Evolutionary conservation across 2,329 filamentous ascomycete genomes (phyloP).

Genomic region (Stemphylium lycopersici): DNA sequence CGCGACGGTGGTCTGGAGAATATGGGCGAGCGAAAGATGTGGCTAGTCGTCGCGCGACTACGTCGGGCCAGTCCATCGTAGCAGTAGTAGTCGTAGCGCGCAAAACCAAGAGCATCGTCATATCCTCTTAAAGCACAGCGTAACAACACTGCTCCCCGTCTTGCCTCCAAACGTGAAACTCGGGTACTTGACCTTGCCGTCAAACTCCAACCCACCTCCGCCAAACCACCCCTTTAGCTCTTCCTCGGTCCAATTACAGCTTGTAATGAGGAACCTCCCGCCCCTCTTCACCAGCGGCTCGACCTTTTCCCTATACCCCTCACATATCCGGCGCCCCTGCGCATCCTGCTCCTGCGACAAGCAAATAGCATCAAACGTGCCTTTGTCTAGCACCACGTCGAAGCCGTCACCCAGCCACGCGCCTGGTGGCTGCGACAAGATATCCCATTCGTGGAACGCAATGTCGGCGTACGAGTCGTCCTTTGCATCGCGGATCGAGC

Average conservation of each 20-base stretch:
- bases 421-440: conserved; percentile 51
- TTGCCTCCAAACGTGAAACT: conserved; percentile 88
- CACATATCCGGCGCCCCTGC: conserved; percentile 67
- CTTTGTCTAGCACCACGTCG: conserved; percentile 95
- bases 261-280: conserved; percentile 83
- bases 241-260: conserved; percentile 96
- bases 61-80: conserved; percentile 20
- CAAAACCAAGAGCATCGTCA: conserved; percentile 12
- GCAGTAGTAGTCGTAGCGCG: neutral
- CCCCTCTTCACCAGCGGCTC: conserved; percentile 70
- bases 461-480: conserved; percentile 44
- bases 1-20: conserved; percentile 67
- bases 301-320: conserved; percentile 75
- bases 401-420: conserved; percentile 72
- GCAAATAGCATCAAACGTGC: conserved; percentile 94
- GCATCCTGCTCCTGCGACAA: conserved; percentile 65
- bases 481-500: conserved; percentile 59
- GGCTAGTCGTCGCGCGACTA: conserved; percentile 65
- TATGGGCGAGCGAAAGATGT: conserved; percentile 68
- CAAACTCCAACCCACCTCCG: conserved; percentile 61
- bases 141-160: conserved; percentile 88
- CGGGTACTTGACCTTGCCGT: conserved; percentile 76
- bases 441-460: conserved; percentile 60
- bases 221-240: conserved; percentile 85
- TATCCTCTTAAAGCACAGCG: conserved; percentile 74